Evolutionary conservation across 345 rosid species (phyloP), one percentile per base, ranked within the genome.

Genomic region (Eucalyptus lansdowneana): DNA sequence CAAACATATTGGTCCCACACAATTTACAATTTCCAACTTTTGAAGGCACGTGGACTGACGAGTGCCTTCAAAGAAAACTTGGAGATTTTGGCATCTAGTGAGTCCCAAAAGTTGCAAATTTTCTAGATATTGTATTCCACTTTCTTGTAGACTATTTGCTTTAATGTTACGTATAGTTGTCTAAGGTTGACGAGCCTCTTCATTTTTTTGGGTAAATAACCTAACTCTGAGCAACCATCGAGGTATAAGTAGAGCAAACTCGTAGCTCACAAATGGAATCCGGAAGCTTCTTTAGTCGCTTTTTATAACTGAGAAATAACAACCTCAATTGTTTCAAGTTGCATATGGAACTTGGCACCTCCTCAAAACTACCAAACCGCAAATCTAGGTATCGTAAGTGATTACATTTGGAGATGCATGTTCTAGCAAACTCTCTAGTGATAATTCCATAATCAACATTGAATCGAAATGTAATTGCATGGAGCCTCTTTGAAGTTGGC

Each of bases 241-340:
- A 72, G 25, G 44, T 5, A 17, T 19, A 72, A 72, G 14, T 34
- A 11, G 37, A 3, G 25, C 44, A 72, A 72, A 34, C 25, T 72
- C 3, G 81, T 22, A 72, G 6, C 44, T 72, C 25, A 1, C 11
- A 22, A 9, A 54, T 54, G 25, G 25, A 22, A 54, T 54, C 2
- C 0, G 5, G 60, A 19, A 22, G 25, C 25, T 54, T 19, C 11
- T 54, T 54, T 2, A 21, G 11, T 17, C 0, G 58, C 25, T 34
- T 72, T 25, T 34, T 69, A 2, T 9, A 2, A 4, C 0, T 0
- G 44, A 34, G 80, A 2, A 9, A 17, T 69, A 69, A 34, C 8
- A 19, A 4, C 9, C 34, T 29, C 34, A 62, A 62, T 65, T n/a
- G 76, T 9, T 65, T 65, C 37, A 65, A 65, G 76, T 65, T 65